These are phyloP conservation scores for Striga hermonthica DNA, from an alignment of 305 asterid species.

Conservation along the genomic window DNA sequence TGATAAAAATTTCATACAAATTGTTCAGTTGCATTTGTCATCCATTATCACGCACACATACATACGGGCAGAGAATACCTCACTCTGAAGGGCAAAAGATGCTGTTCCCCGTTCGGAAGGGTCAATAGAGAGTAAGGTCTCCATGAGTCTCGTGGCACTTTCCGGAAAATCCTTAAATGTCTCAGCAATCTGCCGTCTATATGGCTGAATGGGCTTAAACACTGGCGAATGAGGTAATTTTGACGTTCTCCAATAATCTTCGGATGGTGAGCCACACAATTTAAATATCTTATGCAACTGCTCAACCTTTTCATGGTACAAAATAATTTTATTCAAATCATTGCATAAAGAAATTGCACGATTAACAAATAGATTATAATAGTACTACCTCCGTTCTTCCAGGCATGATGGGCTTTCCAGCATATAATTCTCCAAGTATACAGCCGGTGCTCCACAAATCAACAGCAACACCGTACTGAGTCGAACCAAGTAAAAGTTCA, in stretches of 20 bases:
- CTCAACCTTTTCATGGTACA: conserved; percentile 62
- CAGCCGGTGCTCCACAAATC: conserved; percentile 98
- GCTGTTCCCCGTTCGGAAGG: conserved; percentile 80
- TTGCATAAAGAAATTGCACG: background rate
- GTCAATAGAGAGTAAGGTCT: conserved; percentile 75
- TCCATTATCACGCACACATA: too few species aligned
- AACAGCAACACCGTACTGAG: conserved; percentile 79
- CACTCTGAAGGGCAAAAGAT: conserved; percentile 62
- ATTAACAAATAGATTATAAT: background rate
- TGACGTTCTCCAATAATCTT: conserved; percentile 76
- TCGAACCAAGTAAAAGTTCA: conserved; percentile 87
- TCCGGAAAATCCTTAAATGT: conserved; percentile 71
- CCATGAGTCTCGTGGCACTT: conserved; percentile 60
- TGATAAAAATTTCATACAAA: too few species aligned
- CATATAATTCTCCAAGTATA: conserved; percentile 84
- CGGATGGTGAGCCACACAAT: conserved; percentile 96
- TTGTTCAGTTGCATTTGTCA: too few species aligned
- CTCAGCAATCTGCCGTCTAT: conserved; percentile 68
- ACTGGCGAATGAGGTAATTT: conserved; percentile 71
- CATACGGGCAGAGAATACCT: conserved; percentile 38
- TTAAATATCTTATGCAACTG: conserved; percentile 95
- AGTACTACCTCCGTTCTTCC: conserved; percentile 92
- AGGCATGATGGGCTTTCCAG: conserved; percentile 93
- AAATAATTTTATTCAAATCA: background rate
- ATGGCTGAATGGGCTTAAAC: conserved; percentile 72